Conservation (phyloP, 1,139 yeast species). For the Pichia sp. region DNA sequence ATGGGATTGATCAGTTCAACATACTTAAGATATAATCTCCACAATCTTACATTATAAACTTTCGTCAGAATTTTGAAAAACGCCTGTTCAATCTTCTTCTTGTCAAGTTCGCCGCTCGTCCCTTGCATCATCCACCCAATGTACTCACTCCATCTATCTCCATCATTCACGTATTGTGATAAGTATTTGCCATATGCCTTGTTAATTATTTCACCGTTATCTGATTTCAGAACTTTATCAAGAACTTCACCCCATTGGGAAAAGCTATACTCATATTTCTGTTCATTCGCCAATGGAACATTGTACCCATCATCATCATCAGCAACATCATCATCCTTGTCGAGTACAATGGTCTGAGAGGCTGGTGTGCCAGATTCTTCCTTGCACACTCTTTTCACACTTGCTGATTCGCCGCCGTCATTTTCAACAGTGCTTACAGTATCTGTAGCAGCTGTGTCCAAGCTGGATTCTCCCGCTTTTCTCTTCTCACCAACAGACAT, state of each 20-base stretch:
- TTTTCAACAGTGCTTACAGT: too few species aligned
- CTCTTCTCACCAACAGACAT: too few species aligned
- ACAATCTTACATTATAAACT: constrained; percentile 57
- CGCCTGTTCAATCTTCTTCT: constrained; percentile 55
- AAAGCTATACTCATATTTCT: constrained; percentile 34
- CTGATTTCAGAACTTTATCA: not conserved
- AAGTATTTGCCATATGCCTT: constrained; percentile 56
- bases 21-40: constrained; percentile 70
- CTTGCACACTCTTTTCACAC: too few species aligned
- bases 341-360: too few species aligned
- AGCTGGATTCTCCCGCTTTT: too few species aligned
- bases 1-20: constrained; percentile 75
- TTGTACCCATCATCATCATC: too few species aligned
- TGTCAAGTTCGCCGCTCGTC: constrained; percentile 43
- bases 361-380: too few species aligned
- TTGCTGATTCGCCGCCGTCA: too few species aligned
- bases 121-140: constrained; percentile 51
- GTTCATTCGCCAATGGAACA: too few species aligned
- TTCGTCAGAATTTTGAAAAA: constrained; percentile 56
- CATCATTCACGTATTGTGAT: constrained; percentile 42
- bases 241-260: constrained; percentile 2
- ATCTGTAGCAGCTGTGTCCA: too few species aligned
- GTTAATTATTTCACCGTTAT: constrained; percentile 57
- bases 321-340: too few species aligned
- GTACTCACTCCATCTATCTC: constrained; percentile 62